phyloP scores from a whole-genome alignment of 1,284 basidiomycete genomes.

The Bjerkandera adusta region DNA sequence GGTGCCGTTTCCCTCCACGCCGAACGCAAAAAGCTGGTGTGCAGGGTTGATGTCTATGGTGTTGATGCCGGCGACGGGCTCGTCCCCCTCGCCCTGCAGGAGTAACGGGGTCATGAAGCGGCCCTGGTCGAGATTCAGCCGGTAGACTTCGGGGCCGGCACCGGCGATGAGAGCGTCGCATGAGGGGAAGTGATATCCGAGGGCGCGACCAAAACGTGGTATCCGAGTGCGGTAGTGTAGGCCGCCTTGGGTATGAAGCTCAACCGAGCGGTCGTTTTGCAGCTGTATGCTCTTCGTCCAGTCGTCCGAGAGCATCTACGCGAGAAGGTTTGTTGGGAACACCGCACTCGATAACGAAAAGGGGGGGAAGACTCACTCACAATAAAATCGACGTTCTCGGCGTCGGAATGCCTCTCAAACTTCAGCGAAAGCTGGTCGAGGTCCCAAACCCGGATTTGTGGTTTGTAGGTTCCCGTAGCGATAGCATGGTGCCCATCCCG shows the following conservation, averaged over 20 bases:
- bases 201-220: constrained; percentile 89
- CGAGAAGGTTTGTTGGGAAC: constrained; percentile 3
- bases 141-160: constrained; percentile 81
- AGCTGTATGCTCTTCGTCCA: constrained; percentile 99
- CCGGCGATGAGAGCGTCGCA: constrained; percentile 63
- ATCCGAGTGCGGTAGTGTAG: constrained; percentile 92
- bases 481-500: constrained; percentile 90
- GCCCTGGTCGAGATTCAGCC: constrained; percentile 95
- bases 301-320: constrained; percentile 91
- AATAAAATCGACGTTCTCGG: constrained; percentile 97
- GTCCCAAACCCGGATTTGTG: constrained; percentile 96
- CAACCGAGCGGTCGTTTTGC: constrained; percentile 93
- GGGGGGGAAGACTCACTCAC: constrained; percentile 63
- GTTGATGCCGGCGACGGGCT: constrained; percentile 81
- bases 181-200: constrained; percentile 67
- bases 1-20: constrained; percentile 79
- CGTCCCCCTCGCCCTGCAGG: constrained; percentile 50
- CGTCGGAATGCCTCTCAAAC: constrained; percentile 94
- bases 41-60: constrained; percentile 91
- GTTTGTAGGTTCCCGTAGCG: constrained; percentile 98
- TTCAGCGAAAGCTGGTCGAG: constrained; percentile 91
- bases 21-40: constrained; percentile 90
- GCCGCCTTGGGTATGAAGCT: constrained; percentile 92
- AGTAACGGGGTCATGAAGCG: constrained; percentile 84
- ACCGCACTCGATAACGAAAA: not conserved